Evolutionary conservation across 768 basidiomycete species (phyloP), one percentile per base, ranked within the genome.

Genomic region (Daedalea quercina): DNA sequence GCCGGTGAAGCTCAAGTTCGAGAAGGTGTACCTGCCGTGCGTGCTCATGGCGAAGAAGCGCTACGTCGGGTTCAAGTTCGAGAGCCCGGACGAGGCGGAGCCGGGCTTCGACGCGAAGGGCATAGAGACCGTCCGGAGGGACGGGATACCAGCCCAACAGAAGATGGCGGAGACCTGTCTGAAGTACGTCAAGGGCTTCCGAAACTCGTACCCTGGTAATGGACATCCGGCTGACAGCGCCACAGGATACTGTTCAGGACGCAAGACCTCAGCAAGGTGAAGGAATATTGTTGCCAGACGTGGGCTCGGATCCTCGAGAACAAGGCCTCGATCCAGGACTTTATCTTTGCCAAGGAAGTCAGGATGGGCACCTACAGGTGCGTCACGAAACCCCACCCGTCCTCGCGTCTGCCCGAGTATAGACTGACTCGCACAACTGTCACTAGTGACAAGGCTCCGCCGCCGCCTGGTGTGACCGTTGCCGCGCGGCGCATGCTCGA

Each of bases 21-120:
- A 99, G 67, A 99, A 99, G 82, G 93, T 98, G 3, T 98, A 97
- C 66, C 76, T 94, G 42, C 94, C 94, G 2, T 94, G 90, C 60
- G 83, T 97, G 0, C 77, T 99, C n/a, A 80, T 96, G 78, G 91
- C 95, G 1, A 99, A 99, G 76, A 99, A 99, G 67, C 82, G 95
- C 60, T 99, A 99, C 60, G 95, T 98, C 20, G 96, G 96, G 1
- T 96, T 90, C 74, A 95, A 94, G 65, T 97, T 87, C 57, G 96
- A 99, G 68, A 77, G 71, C 50, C 78, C 85, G 0, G 88, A 93
- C 57, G 90, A 96, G 12, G 66, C 53, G 0, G 83, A 85, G 44
- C 90, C 94, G 1, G 73, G 69, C 0, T 96, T 98, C 60, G 95
- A 99, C 60, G 96, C 94, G 6, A 98, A 99, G 65, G 96, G 96